Evolutionary conservation across 805 yeast genomes (phyloP).

Genomic region (Ogataea siamensis): DNA sequence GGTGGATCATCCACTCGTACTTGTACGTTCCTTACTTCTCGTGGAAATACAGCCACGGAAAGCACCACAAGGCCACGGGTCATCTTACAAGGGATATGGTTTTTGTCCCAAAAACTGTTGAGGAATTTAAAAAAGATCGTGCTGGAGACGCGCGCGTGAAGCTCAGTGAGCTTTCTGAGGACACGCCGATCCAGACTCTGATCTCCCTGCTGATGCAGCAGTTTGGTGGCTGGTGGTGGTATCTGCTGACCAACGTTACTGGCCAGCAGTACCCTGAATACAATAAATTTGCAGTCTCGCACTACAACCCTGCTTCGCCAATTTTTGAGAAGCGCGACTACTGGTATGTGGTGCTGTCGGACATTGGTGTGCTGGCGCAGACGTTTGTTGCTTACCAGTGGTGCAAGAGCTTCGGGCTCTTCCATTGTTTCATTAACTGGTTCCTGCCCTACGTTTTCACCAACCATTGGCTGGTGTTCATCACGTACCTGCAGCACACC

Average conservation of each 20-base stretch:
- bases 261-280: constrained; percentile 61
- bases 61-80: constrained; percentile 90
- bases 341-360: constrained; percentile 69
- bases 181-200: constrained; percentile 69
- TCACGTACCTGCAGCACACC: constrained; percentile 82
- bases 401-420: constrained; percentile 60
- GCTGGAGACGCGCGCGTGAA: constrained; percentile 21
- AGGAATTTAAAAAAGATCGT: constrained; percentile 44
- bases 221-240: constrained; percentile 71
- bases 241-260: constrained; percentile 68
- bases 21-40: constrained; percentile 83
- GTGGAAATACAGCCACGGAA: constrained; percentile 81
- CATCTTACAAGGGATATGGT: constrained; percentile 82
- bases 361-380: constrained; percentile 64
- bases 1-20: constrained; percentile 80
- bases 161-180: constrained; percentile 61
- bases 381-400: constrained; percentile 53
- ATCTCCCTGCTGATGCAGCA: constrained; percentile 61
- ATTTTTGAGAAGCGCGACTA: constrained; percentile 71
- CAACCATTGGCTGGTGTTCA: constrained; percentile 88
- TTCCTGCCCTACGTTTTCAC: constrained; percentile 74
- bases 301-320: constrained; percentile 72
- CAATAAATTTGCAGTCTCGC: constrained; percentile 52
- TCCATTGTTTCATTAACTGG: constrained; percentile 66
- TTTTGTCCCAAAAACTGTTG: constrained; percentile 70